Conservation (phyloP, 1,139 yeast species). For the Candida sp. region DNA sequence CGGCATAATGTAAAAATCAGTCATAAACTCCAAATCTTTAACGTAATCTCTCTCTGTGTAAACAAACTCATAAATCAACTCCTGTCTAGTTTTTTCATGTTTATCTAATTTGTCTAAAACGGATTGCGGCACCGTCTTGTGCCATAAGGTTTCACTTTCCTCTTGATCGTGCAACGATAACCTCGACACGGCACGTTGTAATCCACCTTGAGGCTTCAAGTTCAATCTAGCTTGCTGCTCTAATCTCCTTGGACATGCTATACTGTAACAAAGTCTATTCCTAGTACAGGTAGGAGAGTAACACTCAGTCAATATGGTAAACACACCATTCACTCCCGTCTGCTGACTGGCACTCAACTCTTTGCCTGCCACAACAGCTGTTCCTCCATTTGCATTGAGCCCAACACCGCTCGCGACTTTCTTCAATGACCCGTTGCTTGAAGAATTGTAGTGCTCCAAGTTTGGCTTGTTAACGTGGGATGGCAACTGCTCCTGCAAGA, state of each 20-base stretch:
- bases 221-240: slow-evolving; percentile 96
- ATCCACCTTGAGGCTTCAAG: slow-evolving; percentile 87
- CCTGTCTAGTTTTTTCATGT: slow-evolving; percentile 91
- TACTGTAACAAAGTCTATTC: slow-evolving; percentile 87
- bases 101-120: slow-evolving; percentile 82
- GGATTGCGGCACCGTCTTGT: slow-evolving; percentile 86
- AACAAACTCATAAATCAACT: slow-evolving; percentile 91
- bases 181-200: slow-evolving; percentile 81
- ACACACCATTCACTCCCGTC: slow-evolving; percentile 82
- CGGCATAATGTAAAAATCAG: slow-evolving; percentile 95
- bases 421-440: slow-evolving; percentile 2
- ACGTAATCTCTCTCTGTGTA: slow-evolving; percentile 96
- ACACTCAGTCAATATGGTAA: slow-evolving; percentile 91
- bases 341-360: slow-evolving; percentile 18
- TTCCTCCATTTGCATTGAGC: background rate
- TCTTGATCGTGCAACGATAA: slow-evolving; percentile 79
- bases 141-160: slow-evolving; percentile 91
- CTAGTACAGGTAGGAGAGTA: slow-evolving; percentile 97
- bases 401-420: slow-evolving; percentile 2
- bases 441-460: slow-evolving; percentile 8
- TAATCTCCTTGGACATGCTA: slow-evolving; percentile 95
- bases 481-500: slow-evolving; percentile 25
- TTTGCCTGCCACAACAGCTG: slow-evolving; percentile 8
- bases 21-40: slow-evolving; percentile 89
- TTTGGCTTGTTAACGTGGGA: slow-evolving; percentile 14